Evolutionary conservation across 768 basidiomycete genomes (phyloP).

Genomic region (Stropharia rugosoannulata): DNA sequence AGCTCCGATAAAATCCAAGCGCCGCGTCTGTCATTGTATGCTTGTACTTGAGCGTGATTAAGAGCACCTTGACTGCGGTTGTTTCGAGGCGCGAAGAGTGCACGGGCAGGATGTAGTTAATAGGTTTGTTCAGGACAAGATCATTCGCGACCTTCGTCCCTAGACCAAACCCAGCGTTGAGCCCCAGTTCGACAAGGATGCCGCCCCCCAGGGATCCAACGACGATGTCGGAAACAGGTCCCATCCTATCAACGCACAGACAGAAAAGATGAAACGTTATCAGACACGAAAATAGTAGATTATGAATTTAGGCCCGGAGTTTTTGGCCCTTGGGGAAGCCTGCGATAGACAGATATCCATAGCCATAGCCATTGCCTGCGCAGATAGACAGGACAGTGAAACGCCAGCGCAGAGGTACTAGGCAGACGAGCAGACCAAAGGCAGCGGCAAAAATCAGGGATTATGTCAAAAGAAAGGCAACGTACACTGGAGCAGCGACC

Average conservation of each 20-base stretch:
- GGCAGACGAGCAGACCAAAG: neutral
- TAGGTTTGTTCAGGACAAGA: slow-evolving; percentile 45
- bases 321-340: neutral
- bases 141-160: slow-evolving; percentile 51
- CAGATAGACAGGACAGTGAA: neutral
- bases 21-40: slow-evolving; percentile 57
- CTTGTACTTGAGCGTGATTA: slow-evolving; percentile 62
- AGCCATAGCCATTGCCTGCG: no score
- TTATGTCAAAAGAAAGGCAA: slow-evolving; percentile 5
- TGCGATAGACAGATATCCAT: no score
- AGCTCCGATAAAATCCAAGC: slow-evolving; percentile 61
- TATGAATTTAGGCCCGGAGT: neutral
- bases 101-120: slow-evolving; percentile 49
- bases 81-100: slow-evolving; percentile 56
- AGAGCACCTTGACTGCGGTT: slow-evolving; percentile 52
- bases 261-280: neutral
- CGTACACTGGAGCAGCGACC: slow-evolving; percentile 39
- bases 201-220: slow-evolving; percentile 51
- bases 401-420: neutral
- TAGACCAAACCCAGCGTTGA: slow-evolving; percentile 54
- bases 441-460: neutral
- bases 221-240: slow-evolving; percentile 52
- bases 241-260: slow-evolving; percentile 35
- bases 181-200: slow-evolving; percentile 56
- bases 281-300: neutral